These are phyloP conservation scores for Neofusicoccum sp. DNA, from an alignment of 2,329 filamentous ascomycete genomes.

Conservation along the genomic window DNA sequence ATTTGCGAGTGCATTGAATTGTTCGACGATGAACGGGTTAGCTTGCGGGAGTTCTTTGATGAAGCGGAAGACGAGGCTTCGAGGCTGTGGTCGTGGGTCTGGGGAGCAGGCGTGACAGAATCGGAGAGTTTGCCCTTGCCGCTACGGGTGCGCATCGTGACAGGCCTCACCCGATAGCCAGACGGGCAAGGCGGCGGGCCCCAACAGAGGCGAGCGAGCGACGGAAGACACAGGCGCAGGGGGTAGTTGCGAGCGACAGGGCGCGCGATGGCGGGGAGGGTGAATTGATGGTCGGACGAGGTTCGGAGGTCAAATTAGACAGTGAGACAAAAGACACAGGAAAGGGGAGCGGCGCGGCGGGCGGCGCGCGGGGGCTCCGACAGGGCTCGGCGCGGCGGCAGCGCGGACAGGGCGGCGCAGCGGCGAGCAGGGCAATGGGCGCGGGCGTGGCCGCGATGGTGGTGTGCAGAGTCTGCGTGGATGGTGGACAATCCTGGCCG, in stretches of 20 bases:
- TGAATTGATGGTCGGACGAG: conserved; percentile 15
- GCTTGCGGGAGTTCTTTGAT: conserved; percentile 23
- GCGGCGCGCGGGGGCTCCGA: too few relatives aligned
- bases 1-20: conserved; percentile 31
- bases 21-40: conserved; percentile 36
- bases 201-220: background rate
- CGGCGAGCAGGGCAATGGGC: background rate
- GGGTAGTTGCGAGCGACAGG: background rate
- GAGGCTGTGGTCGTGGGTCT: conserved; percentile 10
- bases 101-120: conserved; percentile 16
- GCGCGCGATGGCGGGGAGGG: background rate
- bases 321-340: conserved; percentile 11
- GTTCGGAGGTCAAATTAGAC: conserved; percentile 14
- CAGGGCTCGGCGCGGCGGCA: background rate
- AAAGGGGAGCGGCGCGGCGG: conserved; percentile 6
- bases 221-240: background rate
- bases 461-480: conserved; percentile 10
- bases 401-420: background rate
- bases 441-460: conserved; percentile 6
- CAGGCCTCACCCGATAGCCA: background rate
- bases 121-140: conserved; percentile 18
- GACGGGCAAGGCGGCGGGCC: background rate
- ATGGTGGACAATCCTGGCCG: conserved; percentile 10
- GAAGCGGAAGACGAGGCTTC: conserved; percentile 5
- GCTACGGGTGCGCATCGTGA: conserved; percentile 19